Base-by-base conservation (phyloP, 345 rosid genomes). In the Hevea brasiliensis region DNA sequence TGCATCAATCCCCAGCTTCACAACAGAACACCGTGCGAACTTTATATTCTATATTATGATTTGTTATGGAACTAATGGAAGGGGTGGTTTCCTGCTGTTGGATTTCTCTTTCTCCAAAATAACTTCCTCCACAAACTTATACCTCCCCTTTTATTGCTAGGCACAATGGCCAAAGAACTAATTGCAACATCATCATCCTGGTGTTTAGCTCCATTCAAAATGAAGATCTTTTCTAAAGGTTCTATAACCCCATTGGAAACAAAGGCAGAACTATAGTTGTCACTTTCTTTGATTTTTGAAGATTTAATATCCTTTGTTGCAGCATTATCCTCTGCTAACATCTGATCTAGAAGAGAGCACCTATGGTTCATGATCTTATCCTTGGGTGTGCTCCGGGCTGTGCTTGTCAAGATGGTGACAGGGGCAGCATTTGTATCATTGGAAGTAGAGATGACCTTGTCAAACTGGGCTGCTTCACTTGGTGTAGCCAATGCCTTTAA, bases 251-350 rank as follows among this genome's bases (percentile, higher is more conserved):
- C 77, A 60, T 55, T 82, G 58, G 78, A 67, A 61, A 82, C 77
- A 35, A 81, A 67, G 29, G 79, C 56, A 20, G 83, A 67, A 72
- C 50, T 32, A 66, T 72, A n/a, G 63, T 61, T 69, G n/a, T 61
- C 75, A 32, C 68, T 80, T 72, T 69, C 81, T 14, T 63, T 77
- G 47, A 23, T 65, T 20, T 44, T 70, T 10, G 77, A 17, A 68
- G 80, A 64, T 72, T 67, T 63, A 0, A 64, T 72, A 67, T 69
- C 75, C 50, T 54, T 68, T 24, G 37, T 63, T 69, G 65, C 65
- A n/a, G 70, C 76, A 18, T 69, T 68, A 74, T 95, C 97, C 74
- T 95, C 99, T 11, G 90, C 97, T 67, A 88, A 80, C 99, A 95
- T 95, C 76, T 74, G 90, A 71, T 95, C 98, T 68, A 87, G 81